Conservation (phyloP, 768 basidiomycete genomes). For the Naganishia friedmannii region DNA sequence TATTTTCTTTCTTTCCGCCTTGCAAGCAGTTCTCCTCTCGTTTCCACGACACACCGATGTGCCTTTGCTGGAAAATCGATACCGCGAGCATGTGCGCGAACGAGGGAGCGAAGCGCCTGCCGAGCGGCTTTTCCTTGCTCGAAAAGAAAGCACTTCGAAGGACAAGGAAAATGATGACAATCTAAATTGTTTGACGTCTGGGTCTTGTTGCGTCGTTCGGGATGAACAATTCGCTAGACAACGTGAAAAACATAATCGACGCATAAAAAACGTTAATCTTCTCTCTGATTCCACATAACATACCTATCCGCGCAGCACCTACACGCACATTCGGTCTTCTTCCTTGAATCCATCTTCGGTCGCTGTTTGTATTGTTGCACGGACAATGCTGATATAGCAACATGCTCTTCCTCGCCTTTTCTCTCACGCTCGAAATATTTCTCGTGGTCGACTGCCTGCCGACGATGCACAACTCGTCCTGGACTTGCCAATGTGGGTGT, state of each 20-base stretch:
- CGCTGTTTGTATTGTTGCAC: neutral
- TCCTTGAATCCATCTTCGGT: neutral
- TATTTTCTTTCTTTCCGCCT: neutral
- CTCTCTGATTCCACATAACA: constrained; percentile 43
- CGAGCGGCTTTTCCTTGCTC: too few species aligned
- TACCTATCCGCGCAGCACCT: neutral
- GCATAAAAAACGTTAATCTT: constrained; percentile 46
- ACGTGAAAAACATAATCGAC: constrained; percentile 27
- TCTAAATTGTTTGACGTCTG: constrained; percentile 7
- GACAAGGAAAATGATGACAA: constrained; percentile 28
- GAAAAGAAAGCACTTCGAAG: neutral
- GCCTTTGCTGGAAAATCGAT: too few species aligned
- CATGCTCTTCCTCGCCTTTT: neutral
- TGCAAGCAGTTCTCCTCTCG: too few species aligned
- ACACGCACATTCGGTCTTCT: neutral
- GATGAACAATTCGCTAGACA: neutral
- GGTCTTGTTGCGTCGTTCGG: neutral
- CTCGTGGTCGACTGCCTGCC: too few species aligned
- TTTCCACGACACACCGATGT: too few species aligned
- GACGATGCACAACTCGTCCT: too few species aligned
- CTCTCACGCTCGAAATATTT: too few species aligned
- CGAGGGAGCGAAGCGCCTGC: neutral
- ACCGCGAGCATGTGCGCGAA: neutral
- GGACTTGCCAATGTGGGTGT: too few species aligned
- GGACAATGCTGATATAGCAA: neutral